Conservation (phyloP, 2,329 filamentous ascomycete species). For the Alternaria ethzedia region DNA sequence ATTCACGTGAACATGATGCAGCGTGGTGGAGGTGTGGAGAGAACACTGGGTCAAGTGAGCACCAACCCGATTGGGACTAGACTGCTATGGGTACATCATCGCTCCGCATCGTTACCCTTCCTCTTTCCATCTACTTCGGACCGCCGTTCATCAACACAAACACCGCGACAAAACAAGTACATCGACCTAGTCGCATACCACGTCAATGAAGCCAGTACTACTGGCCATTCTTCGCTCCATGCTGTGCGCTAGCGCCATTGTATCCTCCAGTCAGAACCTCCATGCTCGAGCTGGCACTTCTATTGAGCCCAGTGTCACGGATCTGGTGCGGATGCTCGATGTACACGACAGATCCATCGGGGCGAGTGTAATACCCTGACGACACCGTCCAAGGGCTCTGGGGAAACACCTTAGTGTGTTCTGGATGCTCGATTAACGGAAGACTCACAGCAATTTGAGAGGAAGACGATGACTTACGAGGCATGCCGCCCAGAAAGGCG, state of each 20-base stretch:
- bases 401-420: neutral
- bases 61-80: constrained; percentile 6
- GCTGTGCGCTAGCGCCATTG: neutral
- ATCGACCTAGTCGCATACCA: neutral
- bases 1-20: constrained; percentile 16
- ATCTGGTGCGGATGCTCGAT: neutral
- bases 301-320: neutral
- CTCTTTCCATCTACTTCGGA: neutral
- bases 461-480: neutral
- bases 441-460: neutral
- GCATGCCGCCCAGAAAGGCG: neutral
- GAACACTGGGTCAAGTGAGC: constrained; percentile 7
- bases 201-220: neutral
- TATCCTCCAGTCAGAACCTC: neutral
- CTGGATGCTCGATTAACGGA: neutral
- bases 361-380: constrained; percentile 4
- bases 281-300: neutral
- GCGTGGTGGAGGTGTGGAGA: constrained; percentile 13
- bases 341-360: neutral
- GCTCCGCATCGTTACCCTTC: neutral
- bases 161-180: neutral
- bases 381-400: constrained; percentile 10
- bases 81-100: neutral
- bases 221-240: neutral
- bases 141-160: neutral